These are phyloP conservation scores for Rhododendron henanense DNA, from an alignment of 148 eudicot species.

Conservation along the genomic window DNA sequence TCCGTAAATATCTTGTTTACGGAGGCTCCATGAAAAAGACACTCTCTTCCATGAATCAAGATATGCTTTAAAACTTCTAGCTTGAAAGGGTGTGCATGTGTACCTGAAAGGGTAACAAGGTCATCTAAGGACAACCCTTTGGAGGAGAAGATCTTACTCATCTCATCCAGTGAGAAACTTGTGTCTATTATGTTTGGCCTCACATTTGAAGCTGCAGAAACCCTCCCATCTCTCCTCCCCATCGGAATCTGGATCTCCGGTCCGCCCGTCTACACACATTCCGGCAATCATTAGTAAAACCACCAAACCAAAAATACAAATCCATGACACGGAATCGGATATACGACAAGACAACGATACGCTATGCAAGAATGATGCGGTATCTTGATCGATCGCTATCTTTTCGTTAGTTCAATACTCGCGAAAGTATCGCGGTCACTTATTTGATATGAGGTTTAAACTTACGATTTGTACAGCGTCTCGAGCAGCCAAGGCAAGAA, in stretches of 20 bases:
- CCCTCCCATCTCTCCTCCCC: conserved; percentile 67
- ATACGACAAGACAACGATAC: neutral
- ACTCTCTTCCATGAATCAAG: neutral
- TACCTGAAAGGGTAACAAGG: conserved; percentile 74
- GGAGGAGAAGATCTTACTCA: conserved; percentile 40
- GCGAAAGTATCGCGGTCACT: no score
- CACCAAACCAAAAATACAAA: neutral
- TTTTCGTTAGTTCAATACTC: neutral
- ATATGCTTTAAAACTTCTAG: neutral
- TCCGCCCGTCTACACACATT: conserved; percentile 49
- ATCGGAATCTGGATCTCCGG: conserved; percentile 51
- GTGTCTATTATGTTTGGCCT: conserved; percentile 73
- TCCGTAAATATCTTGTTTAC: no score
- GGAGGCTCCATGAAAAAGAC: no score
- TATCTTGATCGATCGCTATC: no score
- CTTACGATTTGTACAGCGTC: conserved; percentile 62
- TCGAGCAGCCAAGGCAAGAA: conserved; percentile 68
- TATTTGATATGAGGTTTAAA: no score
- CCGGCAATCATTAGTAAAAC: neutral
- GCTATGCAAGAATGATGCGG: neutral
- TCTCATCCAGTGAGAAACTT: conserved; percentile 55
- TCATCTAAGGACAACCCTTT: conserved; percentile 63
- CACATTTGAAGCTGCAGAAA: conserved; percentile 48
- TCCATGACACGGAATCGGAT: neutral
- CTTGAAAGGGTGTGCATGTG: neutral